phyloP scores from a whole-genome alignment of 2,329 filamentous ascomycete species.

The Lizonia empirigonia region DNA sequence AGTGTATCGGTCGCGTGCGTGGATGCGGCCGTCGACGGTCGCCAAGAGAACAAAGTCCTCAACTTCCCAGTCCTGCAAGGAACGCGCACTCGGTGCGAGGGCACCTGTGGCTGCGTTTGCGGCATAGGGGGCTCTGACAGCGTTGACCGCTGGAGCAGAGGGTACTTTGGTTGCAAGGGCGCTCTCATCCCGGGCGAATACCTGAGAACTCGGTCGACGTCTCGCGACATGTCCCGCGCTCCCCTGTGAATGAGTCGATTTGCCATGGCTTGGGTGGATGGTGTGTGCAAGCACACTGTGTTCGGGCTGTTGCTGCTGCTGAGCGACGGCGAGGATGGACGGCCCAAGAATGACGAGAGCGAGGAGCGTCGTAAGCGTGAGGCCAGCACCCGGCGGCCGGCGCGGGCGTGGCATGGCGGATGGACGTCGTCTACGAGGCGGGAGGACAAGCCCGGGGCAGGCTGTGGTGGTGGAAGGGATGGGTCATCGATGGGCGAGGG shows the following conservation, averaged over 20 bases:
- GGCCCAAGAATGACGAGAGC: slow-evolving; percentile 45
- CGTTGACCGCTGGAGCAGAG: slow-evolving; percentile 80
- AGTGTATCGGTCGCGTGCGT: slow-evolving; percentile 86
- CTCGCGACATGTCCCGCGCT: slow-evolving; percentile 25
- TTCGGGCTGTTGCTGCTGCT: slow-evolving; percentile 49
- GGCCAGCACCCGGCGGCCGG: slow-evolving; percentile 49
- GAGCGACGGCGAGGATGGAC: slow-evolving; percentile 46
- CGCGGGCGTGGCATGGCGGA: slow-evolving; percentile 47
- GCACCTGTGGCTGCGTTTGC: slow-evolving; percentile 55
- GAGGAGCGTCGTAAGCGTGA: slow-evolving; percentile 43
- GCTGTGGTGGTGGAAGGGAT: slow-evolving; percentile 37
- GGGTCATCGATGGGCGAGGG: slow-evolving; percentile 38
- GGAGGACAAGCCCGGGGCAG: slow-evolving; percentile 35
- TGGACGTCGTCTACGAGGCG: slow-evolving; percentile 27
- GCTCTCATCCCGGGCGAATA: slow-evolving; percentile 72
- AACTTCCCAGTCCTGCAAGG: slow-evolving; percentile 98
- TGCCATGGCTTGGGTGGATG: slow-evolving; percentile 25
- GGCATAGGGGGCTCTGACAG: slow-evolving; percentile 93
- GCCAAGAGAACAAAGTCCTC: slow-evolving; percentile 99
- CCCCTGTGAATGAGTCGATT: slow-evolving; percentile 25
- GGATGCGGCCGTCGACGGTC: slow-evolving; percentile 97
- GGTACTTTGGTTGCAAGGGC: slow-evolving; percentile 82
- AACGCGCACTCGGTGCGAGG: slow-evolving; percentile 79
- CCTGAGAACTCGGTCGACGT: slow-evolving; percentile 34
- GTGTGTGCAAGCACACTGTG: slow-evolving; percentile 26